Conservation (phyloP, 106 monocot genomes). For the Hemerocallis citrina region DNA sequence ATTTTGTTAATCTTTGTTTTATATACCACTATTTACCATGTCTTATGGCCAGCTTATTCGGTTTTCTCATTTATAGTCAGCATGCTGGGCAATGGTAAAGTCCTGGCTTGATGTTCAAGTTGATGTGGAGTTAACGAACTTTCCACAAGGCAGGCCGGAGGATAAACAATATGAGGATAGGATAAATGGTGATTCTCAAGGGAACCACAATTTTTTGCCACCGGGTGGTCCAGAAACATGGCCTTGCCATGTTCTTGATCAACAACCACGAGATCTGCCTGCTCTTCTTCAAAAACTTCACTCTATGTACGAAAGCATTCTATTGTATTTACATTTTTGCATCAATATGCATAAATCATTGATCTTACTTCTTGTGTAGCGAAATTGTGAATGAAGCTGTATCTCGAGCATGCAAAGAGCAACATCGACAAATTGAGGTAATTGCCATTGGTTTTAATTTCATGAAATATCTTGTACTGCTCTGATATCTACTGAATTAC, state of each 20-base stretch:
- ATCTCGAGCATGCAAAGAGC: conserved; percentile 86
- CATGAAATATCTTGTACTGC: too few relatives aligned
- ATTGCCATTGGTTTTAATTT: too few relatives aligned
- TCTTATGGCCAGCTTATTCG: too few relatives aligned
- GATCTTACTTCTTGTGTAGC: conserved; percentile 34
- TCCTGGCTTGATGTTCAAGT: conserved; percentile 95
- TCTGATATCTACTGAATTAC: too few relatives aligned
- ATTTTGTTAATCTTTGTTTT: too few relatives aligned
- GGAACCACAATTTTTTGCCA: conserved; percentile 6
- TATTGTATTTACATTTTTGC: background rate
- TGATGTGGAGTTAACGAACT: conserved; percentile 48
- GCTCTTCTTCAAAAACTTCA: conserved; percentile 96
- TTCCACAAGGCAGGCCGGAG: conserved; percentile 37
- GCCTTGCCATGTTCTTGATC: conserved; percentile 80
- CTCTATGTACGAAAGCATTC: conserved; percentile 43
- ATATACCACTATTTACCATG: too few relatives aligned
- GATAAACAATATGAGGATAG: conserved; percentile 42
- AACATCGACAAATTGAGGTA: conserved; percentile 96
- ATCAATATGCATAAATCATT: background rate
- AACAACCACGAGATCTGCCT: conserved; percentile 77
- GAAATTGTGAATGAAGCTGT: conserved; percentile 81
- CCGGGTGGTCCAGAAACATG: conserved; percentile 63
- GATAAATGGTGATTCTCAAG: conserved; percentile 32
- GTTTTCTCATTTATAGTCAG: conserved; percentile 64
- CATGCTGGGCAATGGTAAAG: conserved; percentile 96